Percentiles rank a stretch among this genome's conserved stretches.
Evolutionary conservation across 805 yeast species (phyloP).

Genomic region (Naumovozyma castellii): DNA sequence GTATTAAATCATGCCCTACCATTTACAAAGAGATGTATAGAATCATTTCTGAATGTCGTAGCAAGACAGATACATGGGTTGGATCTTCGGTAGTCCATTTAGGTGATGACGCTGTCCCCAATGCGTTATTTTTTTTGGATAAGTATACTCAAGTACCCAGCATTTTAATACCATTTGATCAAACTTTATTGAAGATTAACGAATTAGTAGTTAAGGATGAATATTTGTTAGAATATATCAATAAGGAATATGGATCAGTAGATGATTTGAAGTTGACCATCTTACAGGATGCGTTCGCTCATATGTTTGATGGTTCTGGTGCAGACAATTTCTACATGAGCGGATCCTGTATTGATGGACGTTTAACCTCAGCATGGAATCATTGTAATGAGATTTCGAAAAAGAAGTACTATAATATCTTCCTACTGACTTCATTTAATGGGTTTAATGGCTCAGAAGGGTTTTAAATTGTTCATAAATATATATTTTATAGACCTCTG

Average conservation of each 20-base stretch:
- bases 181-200: constrained; percentile 46
- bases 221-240: constrained; percentile 40
- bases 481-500: background rate
- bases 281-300: constrained; percentile 35
- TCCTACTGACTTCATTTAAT: constrained; percentile 58
- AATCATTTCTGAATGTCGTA: constrained; percentile 56
- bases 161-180: constrained; percentile 63
- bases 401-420: constrained; percentile 52
- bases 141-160: constrained; percentile 75
- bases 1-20: constrained; percentile 65
- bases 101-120: constrained; percentile 80
- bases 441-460: constrained; percentile 72
- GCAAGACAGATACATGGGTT: constrained; percentile 57
- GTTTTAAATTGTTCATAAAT: constrained; percentile 30
- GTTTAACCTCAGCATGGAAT: constrained; percentile 75
- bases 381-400: constrained; percentile 65
- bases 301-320: constrained; percentile 66
- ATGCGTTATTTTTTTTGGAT: constrained; percentile 69
- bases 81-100: constrained; percentile 74
- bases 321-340: constrained; percentile 78
- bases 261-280: constrained; percentile 42
- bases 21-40: constrained; percentile 62
- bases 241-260: constrained; percentile 47
- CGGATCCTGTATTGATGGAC: constrained; percentile 78
- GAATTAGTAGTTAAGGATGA: constrained; percentile 40